These are phyloP conservation scores for Hibiscus trionum DNA, from an alignment of 345 rosid species.

Conservation along the genomic window DNA sequence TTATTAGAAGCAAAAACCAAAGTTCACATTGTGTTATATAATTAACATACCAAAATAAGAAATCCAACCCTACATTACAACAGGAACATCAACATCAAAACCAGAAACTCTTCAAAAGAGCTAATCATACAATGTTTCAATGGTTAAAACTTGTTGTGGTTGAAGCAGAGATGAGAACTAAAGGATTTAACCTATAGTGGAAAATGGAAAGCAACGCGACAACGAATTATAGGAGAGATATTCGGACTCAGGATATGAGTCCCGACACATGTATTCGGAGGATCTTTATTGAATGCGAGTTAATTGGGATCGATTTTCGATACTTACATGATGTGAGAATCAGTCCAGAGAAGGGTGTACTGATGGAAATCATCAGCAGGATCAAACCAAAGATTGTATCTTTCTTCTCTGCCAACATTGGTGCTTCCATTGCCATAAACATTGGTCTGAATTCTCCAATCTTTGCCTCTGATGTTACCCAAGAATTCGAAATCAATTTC, in stretches of 20 bases:
- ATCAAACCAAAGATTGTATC: constrained; percentile 94
- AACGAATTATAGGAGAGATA: neutral
- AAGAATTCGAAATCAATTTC: constrained; percentile 97
- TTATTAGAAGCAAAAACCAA: constrained; percentile 14
- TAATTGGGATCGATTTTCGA: neutral
- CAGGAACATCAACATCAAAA: constrained; percentile 19
- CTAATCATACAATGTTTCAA: neutral
- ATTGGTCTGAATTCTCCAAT: constrained; percentile 99
- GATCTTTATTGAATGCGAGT: neutral
- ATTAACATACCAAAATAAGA: constrained; percentile 15
- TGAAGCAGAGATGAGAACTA: neutral
- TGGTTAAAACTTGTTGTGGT: neutral
- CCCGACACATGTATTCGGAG: neutral
- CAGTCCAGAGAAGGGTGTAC: constrained; percentile 88
- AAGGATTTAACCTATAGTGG: neutral
- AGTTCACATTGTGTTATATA: constrained; percentile 5
- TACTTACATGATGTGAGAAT: constrained; percentile 74
- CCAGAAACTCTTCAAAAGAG: constrained; percentile 4
- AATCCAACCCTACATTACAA: constrained; percentile 2
- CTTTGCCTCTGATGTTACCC: constrained; percentile 94
- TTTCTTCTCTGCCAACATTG: constrained; percentile 77
- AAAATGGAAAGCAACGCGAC: neutral
- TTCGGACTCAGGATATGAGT: neutral
- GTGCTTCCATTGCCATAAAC: constrained; percentile 96
- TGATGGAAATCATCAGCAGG: constrained; percentile 93